A percentile compares a stretch with the other conserved stretches of the same genome.
Conservation (phyloP, 2,329 filamentous ascomycete species). For the Xylaria hypoxylon region DNA sequence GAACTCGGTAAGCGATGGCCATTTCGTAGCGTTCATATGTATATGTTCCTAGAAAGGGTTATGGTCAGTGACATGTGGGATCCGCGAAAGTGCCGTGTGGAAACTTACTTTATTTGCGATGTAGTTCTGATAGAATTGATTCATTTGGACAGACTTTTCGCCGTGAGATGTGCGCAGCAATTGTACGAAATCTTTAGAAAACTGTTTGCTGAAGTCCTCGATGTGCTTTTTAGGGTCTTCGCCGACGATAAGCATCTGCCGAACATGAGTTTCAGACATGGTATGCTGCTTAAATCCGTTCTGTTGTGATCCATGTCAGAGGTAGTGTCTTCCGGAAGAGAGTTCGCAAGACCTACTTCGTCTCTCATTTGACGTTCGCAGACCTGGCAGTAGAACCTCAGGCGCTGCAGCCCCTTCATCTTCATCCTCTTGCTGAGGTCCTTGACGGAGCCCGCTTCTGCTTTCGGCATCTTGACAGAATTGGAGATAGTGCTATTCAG, state of each 20-base stretch:
- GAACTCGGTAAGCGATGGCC: slow-evolving; percentile 89
- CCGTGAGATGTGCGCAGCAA: slow-evolving; percentile 86
- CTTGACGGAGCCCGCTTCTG: slow-evolving; percentile 93
- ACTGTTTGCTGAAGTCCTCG: slow-evolving; percentile 83
- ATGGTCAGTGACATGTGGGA: neutral
- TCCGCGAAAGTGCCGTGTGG: neutral
- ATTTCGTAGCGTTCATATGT: slow-evolving; percentile 94
- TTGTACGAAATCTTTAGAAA: slow-evolving; percentile 81
- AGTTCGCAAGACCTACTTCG: slow-evolving; percentile 19
- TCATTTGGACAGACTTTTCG: slow-evolving; percentile 88
- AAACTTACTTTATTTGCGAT: slow-evolving; percentile 75
- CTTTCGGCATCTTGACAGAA: slow-evolving; percentile 80
- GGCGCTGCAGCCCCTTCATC: slow-evolving; percentile 78
- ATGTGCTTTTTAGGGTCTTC: slow-evolving; percentile 88
- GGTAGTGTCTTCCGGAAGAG: neutral
- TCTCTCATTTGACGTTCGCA: slow-evolving; percentile 64
- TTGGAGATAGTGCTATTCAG: neutral
- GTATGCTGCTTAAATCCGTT: slow-evolving; percentile 94
- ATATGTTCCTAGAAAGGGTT: slow-evolving; percentile 69
- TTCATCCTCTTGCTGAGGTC: slow-evolving; percentile 92
- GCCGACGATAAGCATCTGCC: slow-evolving; percentile 89
- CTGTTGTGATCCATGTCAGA: slow-evolving; percentile 74
- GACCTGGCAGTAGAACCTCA: slow-evolving; percentile 91
- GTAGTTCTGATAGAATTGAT: slow-evolving; percentile 95
- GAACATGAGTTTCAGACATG: slow-evolving; percentile 61